These are phyloP conservation scores for Sphaerobolus stellatus DNA, from an alignment of 1,284 basidiomycete species.

Conservation along the genomic window DNA sequence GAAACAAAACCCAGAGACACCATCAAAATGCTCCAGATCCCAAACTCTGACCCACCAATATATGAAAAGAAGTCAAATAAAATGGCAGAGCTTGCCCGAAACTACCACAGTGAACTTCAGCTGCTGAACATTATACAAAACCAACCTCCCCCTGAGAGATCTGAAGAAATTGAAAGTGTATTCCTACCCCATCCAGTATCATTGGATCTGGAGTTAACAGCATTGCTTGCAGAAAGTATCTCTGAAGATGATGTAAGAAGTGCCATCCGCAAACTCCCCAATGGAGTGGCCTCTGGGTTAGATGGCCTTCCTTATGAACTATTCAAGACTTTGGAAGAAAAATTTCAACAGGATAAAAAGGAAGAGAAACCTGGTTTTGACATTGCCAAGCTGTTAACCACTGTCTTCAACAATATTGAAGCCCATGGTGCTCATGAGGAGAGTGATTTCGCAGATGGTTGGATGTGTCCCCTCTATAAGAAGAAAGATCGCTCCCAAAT, in stretches of 20 bases:
- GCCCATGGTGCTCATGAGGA: slow-evolving; percentile 9
- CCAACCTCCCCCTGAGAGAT: too few relatives aligned
- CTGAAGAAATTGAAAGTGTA: too few relatives aligned
- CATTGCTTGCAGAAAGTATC: too few relatives aligned
- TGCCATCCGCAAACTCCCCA: background rate
- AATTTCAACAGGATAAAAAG: background rate
- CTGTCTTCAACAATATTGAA: slow-evolving; percentile 18
- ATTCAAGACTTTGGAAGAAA: slow-evolving; percentile 12
- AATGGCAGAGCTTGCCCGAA: too few relatives aligned
- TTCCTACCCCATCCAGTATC: too few relatives aligned
- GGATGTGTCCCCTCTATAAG: slow-evolving; percentile 13
- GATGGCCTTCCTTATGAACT: slow-evolving; percentile 21
- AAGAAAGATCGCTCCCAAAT: background rate
- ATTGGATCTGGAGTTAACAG: too few relatives aligned
- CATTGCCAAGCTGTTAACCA: background rate
- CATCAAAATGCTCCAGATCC: too few relatives aligned
- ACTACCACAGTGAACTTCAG: too few relatives aligned
- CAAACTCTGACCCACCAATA: too few relatives aligned
- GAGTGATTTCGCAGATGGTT: slow-evolving; percentile 27
- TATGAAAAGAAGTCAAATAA: too few relatives aligned
- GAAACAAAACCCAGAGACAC: too few relatives aligned
- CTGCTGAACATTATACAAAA: too few relatives aligned
- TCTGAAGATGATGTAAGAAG: background rate
- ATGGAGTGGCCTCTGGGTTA: slow-evolving; percentile 14
- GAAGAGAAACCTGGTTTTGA: background rate